phyloP scores from a whole-genome alignment of 352 stramenopile species.

The Phytophthora crassamura region DNA sequence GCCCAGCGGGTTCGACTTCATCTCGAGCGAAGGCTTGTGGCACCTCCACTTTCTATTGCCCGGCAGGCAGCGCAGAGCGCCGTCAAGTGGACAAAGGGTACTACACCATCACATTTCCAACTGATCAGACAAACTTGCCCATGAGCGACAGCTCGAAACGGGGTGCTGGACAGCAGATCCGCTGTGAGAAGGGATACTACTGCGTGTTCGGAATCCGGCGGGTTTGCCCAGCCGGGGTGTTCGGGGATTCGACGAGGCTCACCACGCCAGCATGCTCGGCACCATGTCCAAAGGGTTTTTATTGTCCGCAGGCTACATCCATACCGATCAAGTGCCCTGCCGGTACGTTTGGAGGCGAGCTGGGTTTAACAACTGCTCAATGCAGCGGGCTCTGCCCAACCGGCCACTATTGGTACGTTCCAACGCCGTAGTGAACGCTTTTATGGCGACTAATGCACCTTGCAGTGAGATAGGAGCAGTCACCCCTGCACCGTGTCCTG shows the following conservation, averaged over 20 bases:
- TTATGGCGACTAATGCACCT: background rate
- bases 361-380: conserved; percentile 37
- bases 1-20: conserved; percentile 63
- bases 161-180: conserved; percentile 25
- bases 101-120: conserved; percentile 58
- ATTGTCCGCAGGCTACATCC: conserved; percentile 57
- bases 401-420: conserved; percentile 63
- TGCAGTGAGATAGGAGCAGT: conserved; percentile 48
- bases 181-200: conserved; percentile 72
- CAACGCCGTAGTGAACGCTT: background rate
- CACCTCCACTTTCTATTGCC: conserved; percentile 63
- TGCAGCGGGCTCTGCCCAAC: conserved; percentile 63
- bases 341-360: conserved; percentile 49
- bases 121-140: conserved; percentile 8
- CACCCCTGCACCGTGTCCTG: conserved; percentile 47
- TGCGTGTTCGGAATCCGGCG: conserved; percentile 65
- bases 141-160: conserved; percentile 5
- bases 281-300: conserved; percentile 57
- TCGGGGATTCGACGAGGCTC: conserved; percentile 46
- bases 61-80: conserved; percentile 49
- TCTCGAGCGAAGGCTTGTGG: conserved; percentile 58
- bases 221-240: conserved; percentile 57
- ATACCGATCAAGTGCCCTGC: conserved; percentile 56
- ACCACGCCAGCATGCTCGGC: conserved; percentile 44
- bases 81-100: conserved; percentile 52